Percentiles rank a stretch among this genome's conserved stretches.
Conservation (phyloP, 2,329 filamentous ascomycete genomes). For the Microcyclospora pomicola region DNA sequence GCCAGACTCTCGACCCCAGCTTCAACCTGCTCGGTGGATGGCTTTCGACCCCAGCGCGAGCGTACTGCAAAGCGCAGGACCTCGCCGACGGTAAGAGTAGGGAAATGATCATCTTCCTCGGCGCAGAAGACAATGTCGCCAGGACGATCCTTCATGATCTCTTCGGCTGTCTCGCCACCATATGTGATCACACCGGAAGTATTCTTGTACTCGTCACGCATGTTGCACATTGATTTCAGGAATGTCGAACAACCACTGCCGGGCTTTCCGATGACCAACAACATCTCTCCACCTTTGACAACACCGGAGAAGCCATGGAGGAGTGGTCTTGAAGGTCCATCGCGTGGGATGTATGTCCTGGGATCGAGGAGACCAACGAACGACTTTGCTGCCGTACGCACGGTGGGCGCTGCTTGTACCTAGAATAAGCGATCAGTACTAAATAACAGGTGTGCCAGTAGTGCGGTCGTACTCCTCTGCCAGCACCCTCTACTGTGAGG, state of each 20-base stretch:
- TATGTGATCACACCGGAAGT: not conserved
- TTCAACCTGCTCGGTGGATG: slow-evolving; percentile 22
- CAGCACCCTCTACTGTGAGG: too few relatives aligned
- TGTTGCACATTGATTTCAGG: not conserved
- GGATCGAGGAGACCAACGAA: too few relatives aligned
- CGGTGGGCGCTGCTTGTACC: too few relatives aligned
- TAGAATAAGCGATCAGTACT: too few relatives aligned
- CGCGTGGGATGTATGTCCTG: too few relatives aligned
- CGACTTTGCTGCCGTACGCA: too few relatives aligned
- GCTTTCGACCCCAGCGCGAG: slow-evolving; percentile 34
- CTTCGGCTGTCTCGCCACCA: not conserved
- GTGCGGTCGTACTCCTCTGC: too few relatives aligned
- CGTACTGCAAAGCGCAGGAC: slow-evolving; percentile 43
- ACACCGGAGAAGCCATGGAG: not conserved
- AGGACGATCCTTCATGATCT: not conserved
- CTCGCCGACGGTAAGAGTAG: slow-evolving; percentile 42
- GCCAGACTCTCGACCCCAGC: slow-evolving; percentile 36
- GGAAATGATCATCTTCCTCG: slow-evolving; percentile 25
- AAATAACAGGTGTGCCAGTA: too few relatives aligned
- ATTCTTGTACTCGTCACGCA: too few relatives aligned
- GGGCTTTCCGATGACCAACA: not conserved
- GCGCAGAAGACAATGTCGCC: not conserved
- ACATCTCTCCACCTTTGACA: not conserved
- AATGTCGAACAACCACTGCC: not conserved
- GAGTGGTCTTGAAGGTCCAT: not conserved